A percentile compares a stretch with the other conserved stretches of the same genome.
phyloP scores from a whole-genome alignment of 225 moss, liverwort and hornwort species.

The Pleurozium schreberi region DNA sequence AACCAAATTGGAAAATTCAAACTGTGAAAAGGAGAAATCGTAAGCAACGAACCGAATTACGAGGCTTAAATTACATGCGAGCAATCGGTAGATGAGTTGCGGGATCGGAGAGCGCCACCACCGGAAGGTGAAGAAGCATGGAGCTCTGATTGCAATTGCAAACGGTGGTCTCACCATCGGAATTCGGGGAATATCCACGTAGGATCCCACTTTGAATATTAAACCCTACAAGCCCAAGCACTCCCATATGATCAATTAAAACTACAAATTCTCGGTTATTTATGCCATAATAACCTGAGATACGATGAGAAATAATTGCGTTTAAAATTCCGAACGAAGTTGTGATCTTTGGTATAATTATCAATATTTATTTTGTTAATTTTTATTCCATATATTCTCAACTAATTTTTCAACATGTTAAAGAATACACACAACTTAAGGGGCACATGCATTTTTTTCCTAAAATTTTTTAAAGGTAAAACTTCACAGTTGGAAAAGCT shows the following conservation, averaged over 20 bases:
- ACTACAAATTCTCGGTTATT: too few relatives aligned
- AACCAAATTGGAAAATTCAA: neutral
- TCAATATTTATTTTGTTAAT: too few relatives aligned
- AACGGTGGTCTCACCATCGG: neutral
- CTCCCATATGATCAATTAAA: neutral
- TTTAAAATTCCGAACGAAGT: too few relatives aligned
- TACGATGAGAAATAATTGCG: too few relatives aligned
- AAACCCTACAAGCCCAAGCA: neutral
- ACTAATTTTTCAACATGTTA: too few relatives aligned
- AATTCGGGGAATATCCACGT: neutral
- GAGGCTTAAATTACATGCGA: neutral
- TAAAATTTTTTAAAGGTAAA: too few relatives aligned
- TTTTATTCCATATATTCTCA: too few relatives aligned
- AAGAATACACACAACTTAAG: too few relatives aligned
- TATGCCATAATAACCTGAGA: too few relatives aligned
- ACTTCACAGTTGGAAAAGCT: too few relatives aligned
- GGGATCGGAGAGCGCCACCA: neutral
- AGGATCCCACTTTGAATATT: neutral
- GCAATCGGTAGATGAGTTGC: neutral
- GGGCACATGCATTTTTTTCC: too few relatives aligned
- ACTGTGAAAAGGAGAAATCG: neutral
- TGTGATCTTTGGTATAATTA: too few relatives aligned
- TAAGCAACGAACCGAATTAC: neutral
- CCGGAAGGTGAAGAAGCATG: neutral
- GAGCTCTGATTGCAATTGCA: neutral